These are phyloP conservation scores for Lodderomyces theae DNA, from an alignment of 1,139 yeast genomes.

Conservation along the genomic window DNA sequence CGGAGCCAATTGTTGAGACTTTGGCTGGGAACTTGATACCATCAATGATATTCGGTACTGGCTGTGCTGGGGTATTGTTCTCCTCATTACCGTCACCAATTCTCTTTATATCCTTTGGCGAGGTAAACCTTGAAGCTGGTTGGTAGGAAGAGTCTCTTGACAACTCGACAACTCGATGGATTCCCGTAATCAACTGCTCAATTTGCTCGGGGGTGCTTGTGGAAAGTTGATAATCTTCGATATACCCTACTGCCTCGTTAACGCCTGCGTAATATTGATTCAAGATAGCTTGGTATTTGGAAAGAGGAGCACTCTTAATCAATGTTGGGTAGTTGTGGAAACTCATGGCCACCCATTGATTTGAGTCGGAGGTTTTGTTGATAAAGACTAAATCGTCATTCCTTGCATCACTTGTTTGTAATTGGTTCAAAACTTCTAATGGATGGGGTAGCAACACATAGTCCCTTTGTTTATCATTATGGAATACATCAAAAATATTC, in stretches of 20 bases:
- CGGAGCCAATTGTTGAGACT: slow-evolving; percentile 14
- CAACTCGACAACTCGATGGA: slow-evolving; percentile 43
- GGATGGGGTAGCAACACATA: slow-evolving; percentile 67
- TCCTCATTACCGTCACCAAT: slow-evolving; percentile 28
- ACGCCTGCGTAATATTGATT: slow-evolving; percentile 15
- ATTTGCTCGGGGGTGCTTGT: slow-evolving; percentile 18
- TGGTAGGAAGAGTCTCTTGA: slow-evolving; percentile 34
- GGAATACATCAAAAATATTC: slow-evolving; percentile 68
- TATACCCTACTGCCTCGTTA: slow-evolving; percentile 12
- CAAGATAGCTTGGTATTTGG: slow-evolving; percentile 50
- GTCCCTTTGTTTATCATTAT: slow-evolving; percentile 27
- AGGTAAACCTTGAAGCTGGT: slow-evolving; percentile 33
- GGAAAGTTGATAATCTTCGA: slow-evolving; percentile 21
- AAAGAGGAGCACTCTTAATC: slow-evolving; percentile 74
- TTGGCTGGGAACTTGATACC: slow-evolving; percentile 36
- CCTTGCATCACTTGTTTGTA: slow-evolving; percentile 28
- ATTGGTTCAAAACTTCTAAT: slow-evolving; percentile 39
- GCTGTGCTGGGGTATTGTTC: not conserved
- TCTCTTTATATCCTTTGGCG: slow-evolving; percentile 16
- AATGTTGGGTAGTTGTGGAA: slow-evolving; percentile 73
- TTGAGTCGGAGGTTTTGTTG: slow-evolving; percentile 57
- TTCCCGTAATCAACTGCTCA: slow-evolving; percentile 47
- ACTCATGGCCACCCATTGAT: slow-evolving; percentile 87
- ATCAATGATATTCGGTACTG: slow-evolving; percentile 31
- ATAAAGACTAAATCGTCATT: slow-evolving; percentile 54